Percentiles rank a stretch among this genome's conserved stretches.
Conservation (phyloP, 176 grass and related monocot species). For the Poa annua region DNA sequence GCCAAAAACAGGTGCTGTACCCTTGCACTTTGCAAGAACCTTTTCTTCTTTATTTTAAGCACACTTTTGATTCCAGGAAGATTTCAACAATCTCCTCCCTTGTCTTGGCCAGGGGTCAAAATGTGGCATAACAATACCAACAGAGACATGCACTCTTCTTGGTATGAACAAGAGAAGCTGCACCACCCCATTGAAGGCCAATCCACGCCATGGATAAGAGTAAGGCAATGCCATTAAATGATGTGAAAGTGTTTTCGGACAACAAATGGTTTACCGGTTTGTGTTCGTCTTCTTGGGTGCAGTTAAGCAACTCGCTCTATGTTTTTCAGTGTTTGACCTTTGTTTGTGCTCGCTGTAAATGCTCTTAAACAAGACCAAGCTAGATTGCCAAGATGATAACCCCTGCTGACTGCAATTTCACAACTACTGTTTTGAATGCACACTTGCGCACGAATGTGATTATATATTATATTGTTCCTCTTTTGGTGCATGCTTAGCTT, state of each 20-base stretch:
- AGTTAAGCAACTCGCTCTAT: neutral
- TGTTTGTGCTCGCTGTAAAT: conserved; percentile 7
- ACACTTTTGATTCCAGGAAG: neutral
- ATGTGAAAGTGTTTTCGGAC: conserved; percentile 4
- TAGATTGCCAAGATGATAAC: conserved; percentile 2
- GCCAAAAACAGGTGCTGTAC: conserved; percentile 28
- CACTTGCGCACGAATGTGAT: conserved; percentile 25
- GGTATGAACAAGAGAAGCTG: conserved; percentile 20
- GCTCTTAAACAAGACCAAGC: neutral
- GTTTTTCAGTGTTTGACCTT: conserved; percentile 23
- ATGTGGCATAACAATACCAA: conserved; percentile 25
- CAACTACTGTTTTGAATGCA: neutral
- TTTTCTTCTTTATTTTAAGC: conserved; percentile 25
- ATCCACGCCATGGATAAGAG: conserved; percentile 12
- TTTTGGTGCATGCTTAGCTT: conserved; percentile 39
- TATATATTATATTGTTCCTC: conserved; percentile 18
- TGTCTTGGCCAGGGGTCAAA: conserved; percentile 27
- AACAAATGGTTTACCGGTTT: neutral
- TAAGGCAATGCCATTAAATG: conserved; percentile 5
- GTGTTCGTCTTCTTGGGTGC: conserved; percentile 22
- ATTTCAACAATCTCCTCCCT: conserved; percentile 26
- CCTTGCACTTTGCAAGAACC: conserved; percentile 16
- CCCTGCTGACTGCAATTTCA: neutral
- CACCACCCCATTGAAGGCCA: conserved; percentile 38
- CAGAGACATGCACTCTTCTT: conserved; percentile 31